phyloP scores from a whole-genome alignment of 371 early-diverging fungal species.

The Coemansia sp. region DNA sequence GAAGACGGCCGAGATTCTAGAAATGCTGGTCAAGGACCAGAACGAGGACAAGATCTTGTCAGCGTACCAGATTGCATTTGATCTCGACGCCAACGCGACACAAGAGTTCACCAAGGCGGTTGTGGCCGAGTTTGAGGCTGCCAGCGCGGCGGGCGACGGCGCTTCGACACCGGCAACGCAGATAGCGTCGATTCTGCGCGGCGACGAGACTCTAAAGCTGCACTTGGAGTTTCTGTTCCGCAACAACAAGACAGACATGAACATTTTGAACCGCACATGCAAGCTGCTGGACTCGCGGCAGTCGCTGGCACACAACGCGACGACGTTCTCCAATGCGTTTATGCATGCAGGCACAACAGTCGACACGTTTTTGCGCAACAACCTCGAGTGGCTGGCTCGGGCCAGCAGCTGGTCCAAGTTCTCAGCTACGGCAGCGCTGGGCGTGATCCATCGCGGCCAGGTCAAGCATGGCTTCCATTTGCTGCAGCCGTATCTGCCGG shows the following conservation, averaged over 20 bases:
- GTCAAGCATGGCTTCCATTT: conserved; percentile 80
- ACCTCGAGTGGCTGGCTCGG: conserved; percentile 96
- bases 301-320: conserved; percentile 91
- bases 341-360: conserved; percentile 98
- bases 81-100: conserved; percentile 91
- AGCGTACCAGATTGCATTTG: conserved; percentile 96
- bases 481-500: conserved; percentile 92
- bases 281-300: conserved; percentile 86
- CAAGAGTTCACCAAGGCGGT: conserved; percentile 89
- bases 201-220: conserved; percentile 84
- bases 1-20: conserved; percentile 72
- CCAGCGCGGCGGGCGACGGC: conserved; percentile 9
- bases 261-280: conserved; percentile 92
- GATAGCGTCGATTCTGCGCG: conserved; percentile 69
- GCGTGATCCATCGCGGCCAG: conserved; percentile 99
- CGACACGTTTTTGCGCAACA: conserved; percentile 97
- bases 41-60: conserved; percentile 68
- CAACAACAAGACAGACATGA: conserved; percentile 92
- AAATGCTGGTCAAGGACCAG: conserved; percentile 59
- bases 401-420: conserved; percentile 99
- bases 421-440: conserved; percentile 97
- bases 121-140: conserved; percentile 58
- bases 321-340: conserved; percentile 97
- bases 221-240: conserved; percentile 91
- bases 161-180: background rate